Percentiles rank a stretch among this genome's conserved stretches.
Evolutionary conservation across 2,329 filamentous ascomycete genomes (phyloP).

Genomic region (Aspergillus alliaceus): DNA sequence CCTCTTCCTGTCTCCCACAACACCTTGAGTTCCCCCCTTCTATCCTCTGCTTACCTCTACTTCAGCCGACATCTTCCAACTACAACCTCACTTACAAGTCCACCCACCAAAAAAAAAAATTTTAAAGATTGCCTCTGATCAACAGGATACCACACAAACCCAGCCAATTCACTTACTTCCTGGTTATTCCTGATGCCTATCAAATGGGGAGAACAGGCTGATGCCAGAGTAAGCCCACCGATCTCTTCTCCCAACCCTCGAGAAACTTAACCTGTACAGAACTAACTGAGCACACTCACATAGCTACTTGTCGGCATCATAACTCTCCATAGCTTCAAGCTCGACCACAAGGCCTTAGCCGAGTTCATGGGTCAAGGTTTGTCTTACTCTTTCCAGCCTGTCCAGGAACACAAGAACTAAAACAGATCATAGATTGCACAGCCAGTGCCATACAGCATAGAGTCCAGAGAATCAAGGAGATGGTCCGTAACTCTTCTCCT

Average conservation of each 20-base stretch:
- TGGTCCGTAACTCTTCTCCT: neutral
- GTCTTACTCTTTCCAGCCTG: neutral
- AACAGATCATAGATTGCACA: slow-evolving; percentile 20
- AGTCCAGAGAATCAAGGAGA: slow-evolving; percentile 20
- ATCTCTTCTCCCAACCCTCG: neutral
- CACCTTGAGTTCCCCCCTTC: neutral
- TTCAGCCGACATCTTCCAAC: neutral
- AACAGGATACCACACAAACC: too few species aligned
- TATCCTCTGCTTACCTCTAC: neutral
- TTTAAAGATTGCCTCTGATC: too few species aligned
- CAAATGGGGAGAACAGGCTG: slow-evolving; percentile 26
- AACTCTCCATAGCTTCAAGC: slow-evolving; percentile 12
- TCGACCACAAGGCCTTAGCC: slow-evolving; percentile 19
- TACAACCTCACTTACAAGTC: neutral
- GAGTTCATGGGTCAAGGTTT: slow-evolving; percentile 26
- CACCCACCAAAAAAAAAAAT: neutral
- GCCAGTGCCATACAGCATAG: slow-evolving; percentile 23
- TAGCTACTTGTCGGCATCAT: slow-evolving; percentile 28
- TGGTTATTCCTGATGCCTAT: too few species aligned
- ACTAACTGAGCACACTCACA: neutral
- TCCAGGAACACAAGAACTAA: neutral
- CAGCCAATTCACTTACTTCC: neutral
- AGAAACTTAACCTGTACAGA: neutral
- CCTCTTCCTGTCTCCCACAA: neutral
- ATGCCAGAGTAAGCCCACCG: slow-evolving; percentile 26